These are phyloP conservation scores for Claviceps maximensis DNA, from an alignment of 2,329 filamentous ascomycete genomes.

Conservation along the genomic window DNA sequence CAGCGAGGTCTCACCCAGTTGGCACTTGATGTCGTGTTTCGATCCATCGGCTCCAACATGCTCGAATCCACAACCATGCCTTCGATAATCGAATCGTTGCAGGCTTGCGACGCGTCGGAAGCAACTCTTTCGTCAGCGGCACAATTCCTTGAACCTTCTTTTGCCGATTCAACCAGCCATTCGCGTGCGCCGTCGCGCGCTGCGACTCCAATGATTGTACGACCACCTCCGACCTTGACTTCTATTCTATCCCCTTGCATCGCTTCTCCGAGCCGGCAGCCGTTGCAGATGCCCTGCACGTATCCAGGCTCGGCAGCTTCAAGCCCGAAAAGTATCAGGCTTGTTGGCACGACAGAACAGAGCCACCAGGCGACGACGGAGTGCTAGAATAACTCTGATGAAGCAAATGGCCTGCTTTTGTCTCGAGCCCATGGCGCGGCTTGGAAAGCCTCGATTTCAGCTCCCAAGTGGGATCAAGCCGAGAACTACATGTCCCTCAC, in stretches of 20 bases:
- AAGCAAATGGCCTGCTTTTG: slow-evolving; percentile 4
- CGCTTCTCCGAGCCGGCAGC: slow-evolving; percentile 11
- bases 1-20: slow-evolving; percentile 89
- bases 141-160: slow-evolving; percentile 67
- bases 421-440: not conserved
- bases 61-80: slow-evolving; percentile 46
- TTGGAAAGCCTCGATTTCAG: not conserved
- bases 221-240: slow-evolving; percentile 22
- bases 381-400: slow-evolving; percentile 17
- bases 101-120: slow-evolving; percentile 67
- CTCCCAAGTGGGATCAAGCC: slow-evolving; percentile 21
- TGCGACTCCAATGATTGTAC: slow-evolving; percentile 56
- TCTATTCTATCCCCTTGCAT: slow-evolving; percentile 10
- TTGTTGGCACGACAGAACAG: slow-evolving; percentile 22
- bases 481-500: slow-evolving; percentile 31
- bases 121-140: slow-evolving; percentile 61
- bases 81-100: slow-evolving; percentile 58
- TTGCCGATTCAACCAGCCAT: slow-evolving; percentile 47
- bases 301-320: slow-evolving; percentile 16
- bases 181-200: slow-evolving; percentile 51
- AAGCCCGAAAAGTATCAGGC: slow-evolving; percentile 32
- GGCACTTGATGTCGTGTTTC: slow-evolving; percentile 78
- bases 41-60: slow-evolving; percentile 61
- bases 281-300: slow-evolving; percentile 14
- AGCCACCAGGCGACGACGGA: slow-evolving; percentile 11